Percentiles rank a stretch among this genome's conserved stretches.
Evolutionary conservation across 371 early-diverging fungal genomes (phyloP).

Genomic region (Mortierella polycephala): DNA sequence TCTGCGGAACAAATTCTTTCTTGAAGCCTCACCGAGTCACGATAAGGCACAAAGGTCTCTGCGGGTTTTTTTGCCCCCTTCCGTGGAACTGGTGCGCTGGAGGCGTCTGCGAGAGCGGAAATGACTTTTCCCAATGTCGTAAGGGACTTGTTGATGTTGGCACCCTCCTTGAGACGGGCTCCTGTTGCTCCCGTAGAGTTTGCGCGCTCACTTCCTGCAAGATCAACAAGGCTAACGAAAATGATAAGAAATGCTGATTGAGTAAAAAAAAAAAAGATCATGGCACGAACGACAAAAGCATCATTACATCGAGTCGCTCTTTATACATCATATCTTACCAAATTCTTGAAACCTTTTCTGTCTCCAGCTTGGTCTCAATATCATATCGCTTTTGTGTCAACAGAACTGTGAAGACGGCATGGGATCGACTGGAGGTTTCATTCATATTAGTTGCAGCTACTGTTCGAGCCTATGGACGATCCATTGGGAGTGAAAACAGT

Average conservation of each 20-base stretch:
- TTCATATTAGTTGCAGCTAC: slow-evolving; percentile 98
- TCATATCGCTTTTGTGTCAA: slow-evolving; percentile 77
- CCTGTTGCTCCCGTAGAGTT: slow-evolving; percentile 97
- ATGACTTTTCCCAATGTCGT: slow-evolving; percentile 98
- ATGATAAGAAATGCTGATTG: background rate
- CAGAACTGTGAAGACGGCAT: slow-evolving; percentile 93
- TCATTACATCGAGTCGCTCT: too few species aligned
- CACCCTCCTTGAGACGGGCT: slow-evolving; percentile 97
- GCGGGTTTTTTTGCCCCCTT: slow-evolving; percentile 64
- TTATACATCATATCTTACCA: slow-evolving; percentile 54
- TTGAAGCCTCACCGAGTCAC: slow-evolving; percentile 77
- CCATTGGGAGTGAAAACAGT: background rate
- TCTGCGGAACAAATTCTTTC: too few species aligned
- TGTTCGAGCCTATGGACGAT: slow-evolving; percentile 80
- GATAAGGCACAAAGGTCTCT: slow-evolving; percentile 83
- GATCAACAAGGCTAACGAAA: slow-evolving; percentile 78
- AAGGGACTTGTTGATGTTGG: slow-evolving; percentile 97
- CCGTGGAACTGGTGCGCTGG: slow-evolving; percentile 56
- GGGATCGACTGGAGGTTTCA: slow-evolving; percentile 91
- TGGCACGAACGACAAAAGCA: background rate
- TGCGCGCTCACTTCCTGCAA: slow-evolving; percentile 97
- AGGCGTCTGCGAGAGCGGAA: slow-evolving; percentile 88
- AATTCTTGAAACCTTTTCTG: slow-evolving; percentile 83
- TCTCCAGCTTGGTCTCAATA: slow-evolving; percentile 69
- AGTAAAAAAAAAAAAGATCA: background rate